Evolutionary conservation across 73 alveolate species (phyloP), one percentile per base, ranked within the genome.

Genomic region (Effrenium voratum): DNA sequence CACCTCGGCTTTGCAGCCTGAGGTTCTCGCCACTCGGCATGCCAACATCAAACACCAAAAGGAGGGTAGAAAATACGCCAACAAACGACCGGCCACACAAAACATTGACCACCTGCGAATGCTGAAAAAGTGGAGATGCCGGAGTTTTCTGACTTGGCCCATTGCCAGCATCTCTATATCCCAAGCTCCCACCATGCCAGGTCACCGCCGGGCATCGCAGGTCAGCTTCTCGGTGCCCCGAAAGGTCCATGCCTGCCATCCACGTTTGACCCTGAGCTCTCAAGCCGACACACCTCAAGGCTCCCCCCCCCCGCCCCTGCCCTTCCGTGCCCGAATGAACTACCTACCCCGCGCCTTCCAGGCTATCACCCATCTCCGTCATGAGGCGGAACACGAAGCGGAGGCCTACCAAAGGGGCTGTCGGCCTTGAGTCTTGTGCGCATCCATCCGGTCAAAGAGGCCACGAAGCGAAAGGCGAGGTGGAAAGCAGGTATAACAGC

Each of bases 201-300:
- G 93, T 10, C 68, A 50, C 95, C 5, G 68, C 84, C 13, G 95
- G 95, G 43, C 95, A 87, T 32, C 95, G 22, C 85, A 87, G 40
- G 95, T 87, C 95, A 46, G 95, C 60, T 57, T 90, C 97, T 4
- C 97, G 97, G 46, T 90, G 97, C 10, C 97, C 97, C 19, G 41
- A 66, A 43, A 90, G 66, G 80, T 90, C 97, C 2, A 47, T 36
- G 38, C 87, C 87, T 76, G 83, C 32, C 83, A n/a, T 38, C 76
- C 76, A 49, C 50, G 38, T 4, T 38, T 63, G 40, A 63, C 77
- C 77, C 19, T 15, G 60, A 76, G 13, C 12, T 30, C 57, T 15
- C 55, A 34, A 34, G 52, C 40, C 55, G 38, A 36, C 13, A 16
- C 26, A 24, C 46, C 50, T 32, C 84, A 34, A 73, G 10, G 84